Conservation (phyloP, 768 basidiomycete species). For the Mycena kentingensis region DNA sequence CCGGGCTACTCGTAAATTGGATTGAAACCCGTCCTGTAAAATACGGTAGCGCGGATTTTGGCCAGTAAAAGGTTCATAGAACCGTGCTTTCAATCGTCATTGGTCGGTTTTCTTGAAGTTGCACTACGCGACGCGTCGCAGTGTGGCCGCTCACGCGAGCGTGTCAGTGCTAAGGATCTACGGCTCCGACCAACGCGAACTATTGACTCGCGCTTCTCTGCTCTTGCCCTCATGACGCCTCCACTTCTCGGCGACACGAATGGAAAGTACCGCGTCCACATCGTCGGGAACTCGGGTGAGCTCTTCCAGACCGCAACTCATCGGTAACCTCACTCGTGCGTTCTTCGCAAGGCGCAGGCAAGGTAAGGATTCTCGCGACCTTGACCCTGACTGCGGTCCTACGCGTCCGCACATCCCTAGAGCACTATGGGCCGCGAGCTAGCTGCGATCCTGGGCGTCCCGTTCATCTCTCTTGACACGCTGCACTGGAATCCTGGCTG, state of each 20-base stretch:
- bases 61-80: no score
- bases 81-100: no score
- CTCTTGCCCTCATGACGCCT: constrained; percentile 20
- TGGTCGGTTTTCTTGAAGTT: no score
- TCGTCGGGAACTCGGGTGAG: constrained; percentile 58
- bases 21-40: no score
- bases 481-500: constrained; percentile 42
- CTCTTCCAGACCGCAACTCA: neutral
- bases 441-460: constrained; percentile 37
- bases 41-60: no score
- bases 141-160: no score
- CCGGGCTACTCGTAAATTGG: no score
- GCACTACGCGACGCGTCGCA: no score
- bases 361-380: constrained; percentile 30
- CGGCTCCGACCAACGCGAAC: no score
- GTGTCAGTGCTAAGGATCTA: no score
- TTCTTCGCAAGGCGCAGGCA: constrained; percentile 36
- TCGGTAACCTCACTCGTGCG: neutral
- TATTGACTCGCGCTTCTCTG: neutral
- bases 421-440: constrained; percentile 42
- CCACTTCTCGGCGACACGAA: constrained; percentile 45
- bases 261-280: constrained; percentile 48
- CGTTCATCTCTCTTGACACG: constrained; percentile 38
- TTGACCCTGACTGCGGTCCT: neutral
- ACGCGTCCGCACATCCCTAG: constrained; percentile 25